A percentile compares a stretch with the other conserved stretches of the same genome.
Conservation (phyloP, 257 asterid genomes). For the Plantago major region DNA sequence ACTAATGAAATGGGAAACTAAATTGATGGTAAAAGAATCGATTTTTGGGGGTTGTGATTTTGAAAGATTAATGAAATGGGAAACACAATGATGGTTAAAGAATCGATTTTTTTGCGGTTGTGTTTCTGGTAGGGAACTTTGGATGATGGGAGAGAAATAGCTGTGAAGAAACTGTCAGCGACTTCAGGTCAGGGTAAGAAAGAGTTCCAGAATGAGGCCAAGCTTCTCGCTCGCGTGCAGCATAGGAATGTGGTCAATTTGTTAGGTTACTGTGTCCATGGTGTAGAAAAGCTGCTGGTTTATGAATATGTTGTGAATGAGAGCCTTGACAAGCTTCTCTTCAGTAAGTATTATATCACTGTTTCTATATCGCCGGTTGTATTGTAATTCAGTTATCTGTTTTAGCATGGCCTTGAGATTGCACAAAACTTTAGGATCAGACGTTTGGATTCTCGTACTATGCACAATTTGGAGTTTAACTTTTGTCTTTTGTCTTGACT, state of each 20-base stretch:
- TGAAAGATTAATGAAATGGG: background rate
- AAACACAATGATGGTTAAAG: background rate
- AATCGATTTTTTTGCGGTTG: slow-evolving; percentile 18
- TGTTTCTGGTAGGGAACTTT: slow-evolving; percentile 58
- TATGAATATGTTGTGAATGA: slow-evolving; percentile 75
- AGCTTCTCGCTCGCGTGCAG: slow-evolving; percentile 78
- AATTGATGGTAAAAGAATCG: background rate
- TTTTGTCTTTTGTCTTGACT: no score
- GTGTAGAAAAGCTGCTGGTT: slow-evolving; percentile 69
- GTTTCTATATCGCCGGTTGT: background rate
- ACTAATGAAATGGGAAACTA: background rate
- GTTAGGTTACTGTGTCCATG: slow-evolving; percentile 76
- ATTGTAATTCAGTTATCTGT: background rate
- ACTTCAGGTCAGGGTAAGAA: slow-evolving; percentile 72
- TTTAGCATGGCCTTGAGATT: background rate
- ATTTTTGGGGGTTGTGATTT: slow-evolving; percentile 19
- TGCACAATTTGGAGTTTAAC: no score
- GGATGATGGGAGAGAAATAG: slow-evolving; percentile 75
- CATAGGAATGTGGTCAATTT: slow-evolving; percentile 88
- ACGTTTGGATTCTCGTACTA: no score
- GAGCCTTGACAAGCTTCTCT: slow-evolving; percentile 90
- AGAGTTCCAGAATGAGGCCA: slow-evolving; percentile 88
- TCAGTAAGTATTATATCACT: slow-evolving; percentile 53
- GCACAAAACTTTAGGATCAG: no score
- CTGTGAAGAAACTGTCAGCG: slow-evolving; percentile 84